phyloP scores from a whole-genome alignment of 139 green algal genomes.

The Chlamydomonas incerta region DNA sequence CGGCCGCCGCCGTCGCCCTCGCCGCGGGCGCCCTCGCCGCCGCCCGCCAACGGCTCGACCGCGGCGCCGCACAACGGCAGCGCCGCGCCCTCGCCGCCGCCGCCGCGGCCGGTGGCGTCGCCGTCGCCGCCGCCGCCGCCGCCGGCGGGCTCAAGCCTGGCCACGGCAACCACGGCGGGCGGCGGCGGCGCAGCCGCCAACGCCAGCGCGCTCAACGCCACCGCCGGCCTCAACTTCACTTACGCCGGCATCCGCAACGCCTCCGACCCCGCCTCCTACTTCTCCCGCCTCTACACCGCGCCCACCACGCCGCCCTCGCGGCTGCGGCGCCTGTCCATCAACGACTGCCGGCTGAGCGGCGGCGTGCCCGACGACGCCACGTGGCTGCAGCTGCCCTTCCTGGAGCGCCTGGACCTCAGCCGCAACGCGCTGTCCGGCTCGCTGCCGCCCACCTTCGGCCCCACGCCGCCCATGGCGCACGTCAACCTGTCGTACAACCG shows the following conservation, averaged over 20 bases:
- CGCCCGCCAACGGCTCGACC: not conserved
- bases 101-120: not conserved
- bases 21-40: not conserved
- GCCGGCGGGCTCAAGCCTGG: not conserved
- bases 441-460: constrained; percentile 33
- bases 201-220: too few relatives aligned
- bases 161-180: too few relatives aligned
- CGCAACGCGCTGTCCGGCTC: constrained; percentile 15
- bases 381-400: constrained; percentile 25
- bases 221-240: not conserved
- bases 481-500: constrained; percentile 30
- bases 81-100: too few relatives aligned
- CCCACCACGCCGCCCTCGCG: not conserved
- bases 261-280: not conserved
- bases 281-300: constrained; percentile 20
- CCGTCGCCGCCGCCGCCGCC: not conserved
- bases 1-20: not conserved
- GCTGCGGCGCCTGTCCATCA: constrained; percentile 1
- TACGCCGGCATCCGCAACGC: not conserved
- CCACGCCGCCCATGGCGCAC: constrained; percentile 11
- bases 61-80: not conserved
- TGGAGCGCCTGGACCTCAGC: not conserved
- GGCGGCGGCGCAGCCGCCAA: too few relatives aligned
- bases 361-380: not conserved
- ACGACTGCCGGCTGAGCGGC: not conserved